A percentile compares a stretch with the other conserved stretches of the same genome.
phyloP scores from a whole-genome alignment of 306 rosid genomes.

The Vigna nakashimae region DNA sequence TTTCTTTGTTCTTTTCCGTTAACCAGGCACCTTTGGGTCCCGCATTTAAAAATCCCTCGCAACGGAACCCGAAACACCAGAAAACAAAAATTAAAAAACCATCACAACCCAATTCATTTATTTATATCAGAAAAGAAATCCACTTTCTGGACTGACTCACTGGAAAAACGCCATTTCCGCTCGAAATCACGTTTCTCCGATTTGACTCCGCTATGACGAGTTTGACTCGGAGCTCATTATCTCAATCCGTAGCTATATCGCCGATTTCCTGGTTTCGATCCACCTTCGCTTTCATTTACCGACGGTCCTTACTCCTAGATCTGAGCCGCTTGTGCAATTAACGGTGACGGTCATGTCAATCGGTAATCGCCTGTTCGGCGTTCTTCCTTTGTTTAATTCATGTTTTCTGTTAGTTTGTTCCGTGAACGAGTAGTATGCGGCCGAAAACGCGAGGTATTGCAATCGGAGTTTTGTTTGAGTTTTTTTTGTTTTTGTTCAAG shows the following conservation, averaged over 20 bases:
- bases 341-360: slow-evolving; percentile 14
- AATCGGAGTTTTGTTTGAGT: background rate
- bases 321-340: slow-evolving; percentile 6
- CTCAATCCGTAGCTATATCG: slow-evolving; percentile 35
- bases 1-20: slow-evolving; percentile 21
- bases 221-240: slow-evolving; percentile 45
- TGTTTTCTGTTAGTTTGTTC: background rate
- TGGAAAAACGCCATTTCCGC: slow-evolving; percentile 26
- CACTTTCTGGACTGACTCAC: slow-evolving; percentile 5
- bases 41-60: background rate
- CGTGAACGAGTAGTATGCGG: background rate
- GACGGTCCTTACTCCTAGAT: slow-evolving; percentile 44
- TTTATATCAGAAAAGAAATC: slow-evolving; percentile 8
- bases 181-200: slow-evolving; percentile 37
- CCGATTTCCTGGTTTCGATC: slow-evolving; percentile 47
- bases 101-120: background rate
- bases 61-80: background rate
- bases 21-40: slow-evolving; percentile 1
- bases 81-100: background rate
- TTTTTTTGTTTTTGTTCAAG: background rate
- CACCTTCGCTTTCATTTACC: slow-evolving; percentile 39
- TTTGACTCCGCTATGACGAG: slow-evolving; percentile 55
- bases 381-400: background rate
- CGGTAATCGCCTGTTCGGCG: slow-evolving; percentile 9
- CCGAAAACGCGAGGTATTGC: background rate